Evolutionary conservation across 2,329 filamentous ascomycete species (phyloP).

Genomic region (Apiospora rasikravindrae): DNA sequence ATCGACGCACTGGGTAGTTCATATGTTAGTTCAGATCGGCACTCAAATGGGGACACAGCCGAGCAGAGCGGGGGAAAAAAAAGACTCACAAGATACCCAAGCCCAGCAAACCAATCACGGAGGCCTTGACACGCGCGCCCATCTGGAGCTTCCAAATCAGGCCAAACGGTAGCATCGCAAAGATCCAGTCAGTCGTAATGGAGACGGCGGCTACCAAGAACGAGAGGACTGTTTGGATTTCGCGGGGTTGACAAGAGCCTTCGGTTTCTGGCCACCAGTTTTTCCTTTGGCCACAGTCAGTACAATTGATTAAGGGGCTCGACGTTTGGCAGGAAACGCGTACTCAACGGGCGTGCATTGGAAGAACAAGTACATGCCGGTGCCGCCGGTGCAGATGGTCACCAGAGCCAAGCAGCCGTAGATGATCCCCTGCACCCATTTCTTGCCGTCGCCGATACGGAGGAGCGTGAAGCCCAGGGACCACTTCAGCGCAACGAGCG

Average conservation of each 20-base stretch:
- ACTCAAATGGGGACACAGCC: background rate
- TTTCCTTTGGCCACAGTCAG: background rate
- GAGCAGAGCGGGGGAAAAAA: background rate
- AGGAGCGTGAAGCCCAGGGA: background rate
- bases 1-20: background rate
- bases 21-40: background rate
- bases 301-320: background rate
- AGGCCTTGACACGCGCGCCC: background rate
- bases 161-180: background rate
- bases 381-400: background rate
- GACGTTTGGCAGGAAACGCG: background rate
- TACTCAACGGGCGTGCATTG: slow-evolving; percentile 6
- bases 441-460: background rate
- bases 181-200: slow-evolving; percentile 7
- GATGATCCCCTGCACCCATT: background rate
- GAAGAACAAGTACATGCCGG: slow-evolving; percentile 9
- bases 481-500: background rate
- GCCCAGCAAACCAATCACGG: slow-evolving; percentile 3
- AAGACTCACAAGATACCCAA: slow-evolving; percentile 16
- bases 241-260: background rate
- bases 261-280: background rate
- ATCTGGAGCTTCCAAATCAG: slow-evolving; percentile 16
- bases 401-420: background rate
- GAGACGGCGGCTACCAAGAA: background rate
- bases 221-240: background rate